Evolutionary conservation across 1,284 basidiomycete genomes (phyloP).

Genomic region (Ustilago xerochloae): DNA sequence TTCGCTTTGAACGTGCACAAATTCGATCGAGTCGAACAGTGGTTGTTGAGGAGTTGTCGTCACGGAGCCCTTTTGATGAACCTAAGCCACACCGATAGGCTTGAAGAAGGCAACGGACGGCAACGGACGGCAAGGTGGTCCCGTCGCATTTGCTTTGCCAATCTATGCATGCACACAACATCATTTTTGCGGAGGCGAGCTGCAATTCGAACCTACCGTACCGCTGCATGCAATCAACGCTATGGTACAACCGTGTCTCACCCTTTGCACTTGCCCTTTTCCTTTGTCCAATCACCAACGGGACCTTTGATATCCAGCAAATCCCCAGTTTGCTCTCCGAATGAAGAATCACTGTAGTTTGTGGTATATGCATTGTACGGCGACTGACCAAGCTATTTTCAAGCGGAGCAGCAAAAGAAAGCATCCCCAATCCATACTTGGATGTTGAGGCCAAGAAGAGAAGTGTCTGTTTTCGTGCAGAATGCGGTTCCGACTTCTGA

Average conservation of each 20-base stretch:
- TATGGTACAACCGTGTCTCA: too few species aligned
- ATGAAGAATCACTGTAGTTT: too few species aligned
- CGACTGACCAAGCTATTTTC: neutral
- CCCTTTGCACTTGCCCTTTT: too few species aligned
- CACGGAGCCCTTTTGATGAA: too few species aligned
- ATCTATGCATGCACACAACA: neutral
- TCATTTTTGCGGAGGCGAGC: constrained; percentile 8
- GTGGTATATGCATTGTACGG: neutral
- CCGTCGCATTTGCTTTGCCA: too few species aligned
- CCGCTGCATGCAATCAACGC: neutral
- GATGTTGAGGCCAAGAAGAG: neutral
- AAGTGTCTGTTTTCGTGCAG: neutral
- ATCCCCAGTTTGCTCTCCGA: too few species aligned
- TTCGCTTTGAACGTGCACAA: too few species aligned
- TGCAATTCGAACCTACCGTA: neutral
- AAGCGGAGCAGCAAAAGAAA: neutral
- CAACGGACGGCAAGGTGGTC: neutral
- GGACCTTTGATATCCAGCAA: too few species aligned
- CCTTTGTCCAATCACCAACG: too few species aligned
- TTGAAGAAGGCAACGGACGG: neutral
- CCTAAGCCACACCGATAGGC: too few species aligned
- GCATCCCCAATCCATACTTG: neutral
- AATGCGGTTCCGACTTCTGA: neutral
- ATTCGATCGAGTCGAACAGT: too few species aligned
- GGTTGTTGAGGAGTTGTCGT: too few species aligned